Percentiles rank a stretch among this genome's conserved stretches.
These are phyloP conservation scores for Boletus fagicola DNA, from an alignment of 768 basidiomycete genomes.

Conservation along the genomic window DNA sequence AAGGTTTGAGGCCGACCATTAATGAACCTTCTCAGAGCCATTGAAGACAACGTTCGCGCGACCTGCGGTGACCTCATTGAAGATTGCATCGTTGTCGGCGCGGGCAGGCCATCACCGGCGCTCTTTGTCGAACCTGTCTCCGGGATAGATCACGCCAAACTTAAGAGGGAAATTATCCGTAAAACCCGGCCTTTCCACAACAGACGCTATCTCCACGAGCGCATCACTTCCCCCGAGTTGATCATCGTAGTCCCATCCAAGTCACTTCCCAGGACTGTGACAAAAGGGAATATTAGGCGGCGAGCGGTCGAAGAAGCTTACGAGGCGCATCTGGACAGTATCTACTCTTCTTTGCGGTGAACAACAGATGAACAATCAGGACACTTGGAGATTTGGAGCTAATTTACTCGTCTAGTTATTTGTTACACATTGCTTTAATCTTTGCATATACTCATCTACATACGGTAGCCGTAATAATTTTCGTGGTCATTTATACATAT, in stretches of 20 bases:
- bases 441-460: slow-evolving; percentile 13
- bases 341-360: slow-evolving; percentile 42
- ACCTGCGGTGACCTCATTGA: slow-evolving; percentile 65
- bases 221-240: slow-evolving; percentile 62
- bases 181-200: slow-evolving; percentile 72
- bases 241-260: slow-evolving; percentile 63
- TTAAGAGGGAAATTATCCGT: slow-evolving; percentile 71
- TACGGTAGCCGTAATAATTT: slow-evolving; percentile 15
- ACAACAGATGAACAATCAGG: neutral
- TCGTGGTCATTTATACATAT: neutral
- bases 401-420: slow-evolving; percentile 22
- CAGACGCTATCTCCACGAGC: slow-evolving; percentile 76
- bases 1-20: neutral
- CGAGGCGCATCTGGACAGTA: slow-evolving; percentile 53
- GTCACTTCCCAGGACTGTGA: slow-evolving; percentile 74
- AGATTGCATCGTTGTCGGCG: slow-evolving; percentile 76
- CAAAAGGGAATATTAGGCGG: slow-evolving; percentile 80
- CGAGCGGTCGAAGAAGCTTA: slow-evolving; percentile 71
- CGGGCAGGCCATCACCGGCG: slow-evolving; percentile 71
- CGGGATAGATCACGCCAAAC: slow-evolving; percentile 52
- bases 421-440: slow-evolving; percentile 1
- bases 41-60: slow-evolving; percentile 71
- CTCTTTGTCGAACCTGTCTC: slow-evolving; percentile 68
- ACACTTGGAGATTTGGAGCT: slow-evolving; percentile 1
- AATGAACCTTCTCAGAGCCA: slow-evolving; percentile 43